Evolutionary conservation across 129 eudicot genomes (phyloP).

Genomic region (Tanacetum coccineum): DNA sequence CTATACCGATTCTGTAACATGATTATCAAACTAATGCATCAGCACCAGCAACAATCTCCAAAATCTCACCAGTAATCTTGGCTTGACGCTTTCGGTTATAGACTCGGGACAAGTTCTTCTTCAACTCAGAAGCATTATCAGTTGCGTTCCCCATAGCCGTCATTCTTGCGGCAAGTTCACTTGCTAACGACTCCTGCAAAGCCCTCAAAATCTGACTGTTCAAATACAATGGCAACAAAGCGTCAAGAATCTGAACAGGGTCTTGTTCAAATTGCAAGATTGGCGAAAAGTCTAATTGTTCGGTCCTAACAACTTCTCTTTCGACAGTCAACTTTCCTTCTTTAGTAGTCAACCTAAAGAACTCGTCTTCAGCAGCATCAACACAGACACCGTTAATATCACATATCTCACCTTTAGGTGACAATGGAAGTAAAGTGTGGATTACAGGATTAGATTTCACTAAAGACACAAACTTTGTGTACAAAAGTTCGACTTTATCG

Average conservation of each 20-base stretch:
- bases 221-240: slow-evolving; percentile 51
- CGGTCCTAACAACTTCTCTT: slow-evolving; percentile 28
- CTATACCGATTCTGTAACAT: slow-evolving; percentile 19
- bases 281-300: slow-evolving; percentile 30
- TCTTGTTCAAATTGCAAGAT: slow-evolving; percentile 55
- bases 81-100: slow-evolving; percentile 51
- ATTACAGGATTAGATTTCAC: slow-evolving; percentile 50
- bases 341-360: slow-evolving; percentile 50
- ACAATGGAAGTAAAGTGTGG: slow-evolving; percentile 46
- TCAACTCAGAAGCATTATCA: slow-evolving; percentile 51
- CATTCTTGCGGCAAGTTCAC: slow-evolving; percentile 62
- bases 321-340: slow-evolving; percentile 54
- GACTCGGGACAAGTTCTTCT: slow-evolving; percentile 33
- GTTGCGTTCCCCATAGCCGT: slow-evolving; percentile 58
- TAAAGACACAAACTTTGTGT: slow-evolving; percentile 55
- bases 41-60: slow-evolving; percentile 61
- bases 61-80: slow-evolving; percentile 53
- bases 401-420: slow-evolving; percentile 51
- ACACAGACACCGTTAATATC: slow-evolving; percentile 46
- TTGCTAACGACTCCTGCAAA: slow-evolving; percentile 60
- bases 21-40: slow-evolving; percentile 27
- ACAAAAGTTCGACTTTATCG: slow-evolving; percentile 55
- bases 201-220: slow-evolving; percentile 63
- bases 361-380: slow-evolving; percentile 56
- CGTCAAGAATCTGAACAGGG: slow-evolving; percentile 62